phyloP scores from a whole-genome alignment of 164 flowering plant genomes.

The Vitis rotundifolia region DNA sequence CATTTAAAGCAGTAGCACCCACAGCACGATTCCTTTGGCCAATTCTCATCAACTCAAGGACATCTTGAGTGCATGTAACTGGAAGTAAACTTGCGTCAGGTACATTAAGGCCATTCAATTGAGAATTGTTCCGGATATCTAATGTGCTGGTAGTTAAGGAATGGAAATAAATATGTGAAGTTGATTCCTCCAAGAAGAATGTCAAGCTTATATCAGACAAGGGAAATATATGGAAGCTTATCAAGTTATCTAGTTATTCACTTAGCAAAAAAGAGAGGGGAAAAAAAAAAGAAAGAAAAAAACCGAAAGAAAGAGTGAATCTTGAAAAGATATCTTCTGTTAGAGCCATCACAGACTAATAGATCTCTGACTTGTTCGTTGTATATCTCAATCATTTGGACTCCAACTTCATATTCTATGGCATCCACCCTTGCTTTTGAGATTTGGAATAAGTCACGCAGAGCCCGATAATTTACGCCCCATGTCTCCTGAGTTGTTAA shows the following conservation, averaged over 20 bases:
- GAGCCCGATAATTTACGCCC: constrained; percentile 91
- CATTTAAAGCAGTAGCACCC: constrained; percentile 91
- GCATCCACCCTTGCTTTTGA: constrained; percentile 53
- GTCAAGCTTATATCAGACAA: background rate
- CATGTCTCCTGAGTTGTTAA: constrained; percentile 60
- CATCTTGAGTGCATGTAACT: constrained; percentile 69
- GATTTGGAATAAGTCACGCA: constrained; percentile 63
- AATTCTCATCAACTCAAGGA: constrained; percentile 74
- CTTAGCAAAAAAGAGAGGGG: too few relatives aligned
- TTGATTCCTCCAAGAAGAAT: background rate
- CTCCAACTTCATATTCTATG: constrained; percentile 64
- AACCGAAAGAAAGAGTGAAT: background rate
- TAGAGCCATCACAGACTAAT: constrained; percentile 67
- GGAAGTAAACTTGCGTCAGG: constrained; percentile 85
- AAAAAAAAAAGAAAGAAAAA: too few relatives aligned
- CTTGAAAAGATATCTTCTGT: constrained; percentile 79
- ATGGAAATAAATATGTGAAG: background rate
- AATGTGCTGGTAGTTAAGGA: constrained; percentile 61
- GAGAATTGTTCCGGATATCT: constrained; percentile 82
- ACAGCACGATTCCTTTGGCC: constrained; percentile 90
- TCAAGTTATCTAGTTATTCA: background rate
- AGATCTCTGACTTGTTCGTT: constrained; percentile 96
- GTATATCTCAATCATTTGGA: constrained; percentile 95
- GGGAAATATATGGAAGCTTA: background rate
- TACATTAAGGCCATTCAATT: constrained; percentile 77